Percentiles rank a stretch among this genome's conserved stretches.
Evolutionary conservation across 768 basidiomycete species (phyloP).

Genomic region (Russula brevipes): DNA sequence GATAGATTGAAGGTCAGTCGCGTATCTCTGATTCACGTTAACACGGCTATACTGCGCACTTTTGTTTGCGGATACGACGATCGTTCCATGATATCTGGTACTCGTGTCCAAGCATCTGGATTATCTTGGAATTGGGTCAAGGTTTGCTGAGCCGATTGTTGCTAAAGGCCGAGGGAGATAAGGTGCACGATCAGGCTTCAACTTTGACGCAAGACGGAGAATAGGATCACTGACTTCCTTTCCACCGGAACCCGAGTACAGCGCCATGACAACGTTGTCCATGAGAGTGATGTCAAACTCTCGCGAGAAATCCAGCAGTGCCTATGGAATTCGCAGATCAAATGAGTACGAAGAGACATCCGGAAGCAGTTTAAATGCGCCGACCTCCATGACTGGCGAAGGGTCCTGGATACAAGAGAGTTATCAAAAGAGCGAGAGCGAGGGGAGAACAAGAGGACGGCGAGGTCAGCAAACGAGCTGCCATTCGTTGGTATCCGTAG

Average conservation of each 20-base stretch:
- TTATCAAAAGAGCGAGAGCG: neutral
- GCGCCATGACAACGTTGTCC: slow-evolving; percentile 89
- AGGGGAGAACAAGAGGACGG: neutral
- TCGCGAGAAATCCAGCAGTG: slow-evolving; percentile 86
- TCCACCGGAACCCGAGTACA: slow-evolving; percentile 76
- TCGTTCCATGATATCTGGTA: slow-evolving; percentile 86
- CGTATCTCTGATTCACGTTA: neutral
- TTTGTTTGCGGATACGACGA: slow-evolving; percentile 84
- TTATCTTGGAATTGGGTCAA: slow-evolving; percentile 96
- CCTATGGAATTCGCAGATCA: slow-evolving; percentile 39
- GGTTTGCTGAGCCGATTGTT: slow-evolving; percentile 90
- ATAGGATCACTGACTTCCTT: slow-evolving; percentile 55
- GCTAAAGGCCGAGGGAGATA: slow-evolving; percentile 43
- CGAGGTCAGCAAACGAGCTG: slow-evolving; percentile 8
- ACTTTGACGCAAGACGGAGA: neutral
- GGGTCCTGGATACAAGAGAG: neutral
- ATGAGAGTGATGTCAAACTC: slow-evolving; percentile 91
- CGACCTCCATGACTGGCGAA: slow-evolving; percentile 17
- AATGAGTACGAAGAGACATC: neutral
- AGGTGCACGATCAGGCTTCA: slow-evolving; percentile 11
- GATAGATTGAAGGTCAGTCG: slow-evolving; percentile 5
- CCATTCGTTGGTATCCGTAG: slow-evolving; percentile 20
- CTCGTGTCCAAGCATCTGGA: slow-evolving; percentile 95
- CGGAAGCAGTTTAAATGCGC: neutral
- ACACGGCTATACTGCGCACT: slow-evolving; percentile 36